Evolutionary conservation across 2,329 filamentous ascomycete species (phyloP).

Genomic region (Sporothrix euskadiensis): DNA sequence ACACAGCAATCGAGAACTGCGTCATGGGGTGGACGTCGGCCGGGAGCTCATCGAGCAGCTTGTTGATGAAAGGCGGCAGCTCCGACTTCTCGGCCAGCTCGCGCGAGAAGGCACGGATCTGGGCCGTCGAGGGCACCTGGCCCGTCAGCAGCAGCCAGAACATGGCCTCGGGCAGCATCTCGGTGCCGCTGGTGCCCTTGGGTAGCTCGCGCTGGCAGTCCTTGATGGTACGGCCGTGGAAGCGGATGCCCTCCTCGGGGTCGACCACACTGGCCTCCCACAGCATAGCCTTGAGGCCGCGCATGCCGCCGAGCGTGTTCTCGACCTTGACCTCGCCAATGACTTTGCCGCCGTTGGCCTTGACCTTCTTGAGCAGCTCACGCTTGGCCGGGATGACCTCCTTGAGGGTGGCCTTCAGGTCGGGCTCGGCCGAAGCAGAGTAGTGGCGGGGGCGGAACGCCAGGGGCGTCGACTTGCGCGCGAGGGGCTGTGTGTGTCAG

Average conservation of each 20-base stretch:
- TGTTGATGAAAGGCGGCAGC: slow-evolving; percentile 78
- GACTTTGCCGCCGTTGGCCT: slow-evolving; percentile 76
- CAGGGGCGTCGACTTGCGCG: slow-evolving; percentile 28
- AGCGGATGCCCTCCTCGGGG: slow-evolving; percentile 94
- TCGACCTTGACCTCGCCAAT: slow-evolving; percentile 92
- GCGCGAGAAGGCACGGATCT: slow-evolving; percentile 79
- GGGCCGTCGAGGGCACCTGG: slow-evolving; percentile 77
- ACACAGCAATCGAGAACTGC: slow-evolving; percentile 92
- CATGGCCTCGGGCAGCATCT: slow-evolving; percentile 99
- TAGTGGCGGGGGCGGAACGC: slow-evolving; percentile 56
- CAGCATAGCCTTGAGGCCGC: slow-evolving; percentile 94
- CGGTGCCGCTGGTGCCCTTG: slow-evolving; percentile 86
- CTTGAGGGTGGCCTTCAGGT: slow-evolving; percentile 84
- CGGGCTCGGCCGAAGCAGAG: slow-evolving; percentile 75
- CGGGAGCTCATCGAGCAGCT: slow-evolving; percentile 89
- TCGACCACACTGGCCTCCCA: slow-evolving; percentile 99
- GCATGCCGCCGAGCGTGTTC: slow-evolving; percentile 94
- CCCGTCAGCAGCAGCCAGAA: slow-evolving; percentile 98
- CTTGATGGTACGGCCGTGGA: slow-evolving; percentile 97
- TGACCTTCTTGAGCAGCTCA: slow-evolving; percentile 91
- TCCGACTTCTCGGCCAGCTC: slow-evolving; percentile 84
- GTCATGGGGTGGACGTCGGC: slow-evolving; percentile 96
- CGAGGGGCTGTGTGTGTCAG: not conserved
- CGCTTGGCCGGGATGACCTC: slow-evolving; percentile 87
- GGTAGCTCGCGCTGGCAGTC: slow-evolving; percentile 93